Evolutionary conservation across 768 basidiomycete species (phyloP), one percentile per base, ranked within the genome.

Genomic region (Boletales sp.): DNA sequence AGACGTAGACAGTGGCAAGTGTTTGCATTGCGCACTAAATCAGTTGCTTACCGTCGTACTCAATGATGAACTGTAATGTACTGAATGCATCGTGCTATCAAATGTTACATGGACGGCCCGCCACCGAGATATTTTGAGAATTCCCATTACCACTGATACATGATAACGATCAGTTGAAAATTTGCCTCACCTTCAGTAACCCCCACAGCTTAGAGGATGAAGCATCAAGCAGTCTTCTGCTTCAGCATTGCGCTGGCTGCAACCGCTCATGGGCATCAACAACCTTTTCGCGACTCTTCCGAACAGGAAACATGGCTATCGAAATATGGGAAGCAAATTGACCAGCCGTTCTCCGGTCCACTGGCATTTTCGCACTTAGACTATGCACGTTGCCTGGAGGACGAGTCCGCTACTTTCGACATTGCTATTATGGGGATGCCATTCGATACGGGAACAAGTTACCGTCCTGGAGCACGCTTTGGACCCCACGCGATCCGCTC

Each of bases 401-500:
- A 61, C 15, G 59, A 58, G 52, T 51, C 59, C 18, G 39, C 41
- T 15, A 24, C 19, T 10, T 62, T 61, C 27, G 61, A 94, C 65
- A 82, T 94, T 46, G 90, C 87, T 2, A 64, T 94, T 34, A 68
- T 94, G 6, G 91, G 88, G 8, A 81, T 88, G 73, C 87, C 87
- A 0, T 89, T 90, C 57, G 86, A 90, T 57, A 90, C 87, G 1
- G 76, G 72, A 2, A 81, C 83, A 11, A 63, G 66, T 1, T 80
- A 73, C 51, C 68, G 78, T 6, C 73, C 68, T 15, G 91, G 90
- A 5, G 91, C 91, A 12, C 81, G 92, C 9, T 94, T 94, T 69
- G 92, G 92, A 8, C 91, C 91, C 1, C 82, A 81, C 62, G 92
- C 84, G 9, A 90, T 94, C 55, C 82, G 93, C 38, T 84, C 84